Conservation (phyloP, 2,329 filamentous ascomycete species). For the Talaromyces pinophilus region DNA sequence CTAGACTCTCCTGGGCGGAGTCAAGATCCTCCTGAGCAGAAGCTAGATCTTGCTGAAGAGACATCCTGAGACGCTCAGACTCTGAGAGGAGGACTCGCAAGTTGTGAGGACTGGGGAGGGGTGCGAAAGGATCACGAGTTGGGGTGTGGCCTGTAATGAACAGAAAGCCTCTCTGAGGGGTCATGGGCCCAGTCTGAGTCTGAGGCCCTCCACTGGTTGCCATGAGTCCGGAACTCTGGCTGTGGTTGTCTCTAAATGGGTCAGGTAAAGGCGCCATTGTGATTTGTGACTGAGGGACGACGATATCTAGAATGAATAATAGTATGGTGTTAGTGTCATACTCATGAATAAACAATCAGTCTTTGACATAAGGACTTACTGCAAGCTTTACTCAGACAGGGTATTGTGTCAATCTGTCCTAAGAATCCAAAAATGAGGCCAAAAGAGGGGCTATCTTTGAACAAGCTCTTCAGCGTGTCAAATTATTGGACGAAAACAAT, state of each 20-base stretch:
- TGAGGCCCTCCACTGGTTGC: background rate
- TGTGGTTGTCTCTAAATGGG: background rate
- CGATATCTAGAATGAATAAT: background rate
- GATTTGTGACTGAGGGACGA: background rate
- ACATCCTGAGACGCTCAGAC: conserved; percentile 1
- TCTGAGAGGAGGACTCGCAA: background rate
- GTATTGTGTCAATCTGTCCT: background rate
- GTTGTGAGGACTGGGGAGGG: background rate
- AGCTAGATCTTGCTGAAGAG: conserved; percentile 16
- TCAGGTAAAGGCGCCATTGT: background rate
- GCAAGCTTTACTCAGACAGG: background rate
- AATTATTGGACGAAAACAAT: background rate
- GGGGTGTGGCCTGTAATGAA: background rate
- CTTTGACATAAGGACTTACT: background rate
- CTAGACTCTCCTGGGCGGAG: conserved; percentile 17
- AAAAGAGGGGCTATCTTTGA: background rate
- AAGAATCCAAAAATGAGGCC: background rate
- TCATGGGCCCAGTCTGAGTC: background rate
- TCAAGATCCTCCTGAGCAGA: conserved; percentile 5
- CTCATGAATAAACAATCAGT: background rate
- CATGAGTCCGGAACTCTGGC: background rate
- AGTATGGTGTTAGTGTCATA: background rate
- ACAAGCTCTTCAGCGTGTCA: background rate
- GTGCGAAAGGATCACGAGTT: conserved; percentile 2
- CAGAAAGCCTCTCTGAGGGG: background rate